Conservation (phyloP, 495 filamentous ascomycete species). For the Pseudevernia furfuracea region DNA sequence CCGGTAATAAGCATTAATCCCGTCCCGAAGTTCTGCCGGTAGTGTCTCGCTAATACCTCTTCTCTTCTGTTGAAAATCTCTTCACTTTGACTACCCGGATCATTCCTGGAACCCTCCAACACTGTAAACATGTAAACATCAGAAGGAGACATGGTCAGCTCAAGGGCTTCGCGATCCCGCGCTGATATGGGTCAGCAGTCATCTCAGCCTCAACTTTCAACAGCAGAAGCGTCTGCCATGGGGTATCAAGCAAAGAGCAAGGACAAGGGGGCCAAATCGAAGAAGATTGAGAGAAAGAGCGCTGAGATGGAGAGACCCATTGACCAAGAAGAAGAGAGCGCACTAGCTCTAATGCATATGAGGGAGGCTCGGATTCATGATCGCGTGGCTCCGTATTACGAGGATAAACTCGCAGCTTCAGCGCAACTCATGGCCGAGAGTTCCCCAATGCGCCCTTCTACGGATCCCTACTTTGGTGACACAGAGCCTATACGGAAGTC, state of each 20-base stretch:
- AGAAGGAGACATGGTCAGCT: slow-evolving; percentile 9
- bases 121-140: slow-evolving; percentile 4
- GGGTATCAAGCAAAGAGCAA: slow-evolving; percentile 2
- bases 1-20: too few species aligned
- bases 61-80: neutral
- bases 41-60: slow-evolving; percentile 1
- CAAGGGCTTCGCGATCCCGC: neutral
- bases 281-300: slow-evolving; percentile 15
- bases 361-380: slow-evolving; percentile 3
- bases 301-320: slow-evolving; percentile 2
- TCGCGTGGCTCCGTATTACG: neutral
- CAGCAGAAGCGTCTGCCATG: slow-evolving; percentile 4
- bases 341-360: slow-evolving; percentile 20
- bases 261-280: slow-evolving; percentile 14
- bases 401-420: slow-evolving; percentile 14
- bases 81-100: slow-evolving; percentile 21
- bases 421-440: slow-evolving; percentile 18
- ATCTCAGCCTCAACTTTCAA: slow-evolving; percentile 14
- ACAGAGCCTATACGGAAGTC: slow-evolving; percentile 8
- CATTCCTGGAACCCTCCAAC: neutral
- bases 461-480: neutral
- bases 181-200: slow-evolving; percentile 22
- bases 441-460: slow-evolving; percentile 3
- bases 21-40: slow-evolving; percentile 3
- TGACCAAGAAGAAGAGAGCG: slow-evolving; percentile 19